Evolutionary conservation across 352 stramenopile genomes (phyloP).

Genomic region (Pythium guiyangense): DNA sequence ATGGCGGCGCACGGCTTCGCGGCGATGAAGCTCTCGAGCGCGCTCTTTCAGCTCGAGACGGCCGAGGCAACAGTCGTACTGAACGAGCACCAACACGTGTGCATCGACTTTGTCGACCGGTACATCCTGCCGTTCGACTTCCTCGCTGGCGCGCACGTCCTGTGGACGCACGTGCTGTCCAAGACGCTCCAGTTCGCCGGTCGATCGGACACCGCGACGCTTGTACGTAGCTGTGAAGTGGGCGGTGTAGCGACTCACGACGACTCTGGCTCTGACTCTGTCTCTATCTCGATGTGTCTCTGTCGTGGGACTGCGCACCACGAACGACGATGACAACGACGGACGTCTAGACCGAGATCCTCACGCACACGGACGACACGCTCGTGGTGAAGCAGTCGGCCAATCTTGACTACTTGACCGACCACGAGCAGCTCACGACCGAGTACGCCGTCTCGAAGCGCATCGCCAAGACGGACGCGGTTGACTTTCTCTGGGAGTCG

Average conservation of each 20-base stretch:
- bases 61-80: conserved; percentile 26
- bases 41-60: conserved; percentile 1
- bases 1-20: conserved; percentile 18
- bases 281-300: too few relatives aligned
- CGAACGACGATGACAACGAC: too few relatives aligned
- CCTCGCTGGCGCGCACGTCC: conserved; percentile 17
- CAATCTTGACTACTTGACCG: background rate
- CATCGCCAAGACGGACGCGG: conserved; percentile 10
- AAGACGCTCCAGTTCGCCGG: too few relatives aligned
- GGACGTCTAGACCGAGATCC: too few relatives aligned
- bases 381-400: too few relatives aligned
- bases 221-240: too few relatives aligned
- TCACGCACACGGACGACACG: too few relatives aligned
- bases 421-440: too few relatives aligned
- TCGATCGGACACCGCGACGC: too few relatives aligned
- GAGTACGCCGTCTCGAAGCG: conserved; percentile 22
- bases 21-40: conserved; percentile 9
- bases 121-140: conserved; percentile 14
- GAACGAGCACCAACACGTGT: conserved; percentile 33
- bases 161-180: conserved; percentile 31
- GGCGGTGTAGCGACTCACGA: too few relatives aligned
- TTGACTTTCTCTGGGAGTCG: conserved; percentile 9
- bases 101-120: conserved; percentile 21
- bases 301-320: too few relatives aligned
- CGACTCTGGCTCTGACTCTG: too few relatives aligned